Conservation (phyloP, 805 yeast genomes). For the Osmozyma mogii region DNA sequence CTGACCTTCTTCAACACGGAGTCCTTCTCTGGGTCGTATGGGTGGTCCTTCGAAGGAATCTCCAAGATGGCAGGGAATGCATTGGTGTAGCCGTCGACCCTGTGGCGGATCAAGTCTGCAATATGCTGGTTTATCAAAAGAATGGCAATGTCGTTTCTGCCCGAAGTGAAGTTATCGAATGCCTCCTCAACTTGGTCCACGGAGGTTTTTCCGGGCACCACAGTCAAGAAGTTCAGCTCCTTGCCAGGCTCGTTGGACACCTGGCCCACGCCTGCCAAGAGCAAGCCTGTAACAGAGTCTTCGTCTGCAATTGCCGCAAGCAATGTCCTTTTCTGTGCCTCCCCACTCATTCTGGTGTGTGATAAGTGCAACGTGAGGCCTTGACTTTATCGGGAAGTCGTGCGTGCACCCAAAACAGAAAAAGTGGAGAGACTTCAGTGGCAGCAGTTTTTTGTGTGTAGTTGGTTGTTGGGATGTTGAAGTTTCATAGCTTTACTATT, state of each 20-base stretch:
- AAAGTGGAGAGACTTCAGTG: no score
- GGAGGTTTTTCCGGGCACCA: constrained; percentile 65
- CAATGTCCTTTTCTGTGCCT: constrained; percentile 61
- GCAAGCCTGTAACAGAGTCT: constrained; percentile 92
- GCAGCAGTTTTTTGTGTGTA: no score
- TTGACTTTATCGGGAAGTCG: no score
- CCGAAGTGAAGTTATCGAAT: constrained; percentile 64
- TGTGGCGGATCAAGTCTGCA: constrained; percentile 81
- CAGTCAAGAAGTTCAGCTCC: constrained; percentile 78
- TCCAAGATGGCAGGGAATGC: constrained; percentile 97
- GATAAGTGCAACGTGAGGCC: no score
- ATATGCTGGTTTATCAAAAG: constrained; percentile 88
- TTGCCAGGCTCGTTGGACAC: constrained; percentile 52
- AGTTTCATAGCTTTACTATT: no score
- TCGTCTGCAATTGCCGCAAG: constrained; percentile 96
- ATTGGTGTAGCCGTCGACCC: constrained; percentile 74
- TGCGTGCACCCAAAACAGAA: no score
- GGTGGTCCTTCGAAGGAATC: constrained; percentile 97
- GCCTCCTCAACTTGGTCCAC: constrained; percentile 67
- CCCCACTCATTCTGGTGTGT: constrained; percentile 16
- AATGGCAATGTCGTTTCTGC: constrained; percentile 86
- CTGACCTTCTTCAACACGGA: constrained; percentile 90
- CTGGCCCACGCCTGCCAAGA: constrained; percentile 93
- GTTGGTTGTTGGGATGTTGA: no score
- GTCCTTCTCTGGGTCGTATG: constrained; percentile 98